Conservation (phyloP, 2,329 filamentous ascomycete genomes). For the Penicillium psychrosexuale region DNA sequence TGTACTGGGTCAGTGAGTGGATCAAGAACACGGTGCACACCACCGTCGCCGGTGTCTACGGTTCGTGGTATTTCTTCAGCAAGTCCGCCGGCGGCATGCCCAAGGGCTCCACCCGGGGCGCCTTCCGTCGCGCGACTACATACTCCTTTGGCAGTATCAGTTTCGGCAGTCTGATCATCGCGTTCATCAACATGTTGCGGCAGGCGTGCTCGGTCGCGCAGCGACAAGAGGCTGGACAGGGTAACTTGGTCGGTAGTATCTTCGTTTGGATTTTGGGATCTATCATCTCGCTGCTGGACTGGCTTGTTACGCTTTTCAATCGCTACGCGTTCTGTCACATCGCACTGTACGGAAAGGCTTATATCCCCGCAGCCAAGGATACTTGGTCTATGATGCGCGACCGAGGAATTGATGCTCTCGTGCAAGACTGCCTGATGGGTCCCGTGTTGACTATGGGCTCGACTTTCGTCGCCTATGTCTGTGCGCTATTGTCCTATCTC, state of each 20-base stretch:
- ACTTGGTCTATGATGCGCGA: conserved; percentile 91
- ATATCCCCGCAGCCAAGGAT: conserved; percentile 80
- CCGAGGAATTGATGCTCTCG: conserved; percentile 82
- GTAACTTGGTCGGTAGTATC: conserved; percentile 65
- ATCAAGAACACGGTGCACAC: conserved; percentile 91
- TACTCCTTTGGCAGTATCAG: conserved; percentile 92
- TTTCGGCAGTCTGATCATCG: conserved; percentile 79
- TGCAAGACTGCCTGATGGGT: conserved; percentile 82
- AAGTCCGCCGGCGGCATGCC: conserved; percentile 64
- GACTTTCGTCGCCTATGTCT: conserved; percentile 79
- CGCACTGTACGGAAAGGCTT: conserved; percentile 85
- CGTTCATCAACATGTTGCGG: conserved; percentile 79
- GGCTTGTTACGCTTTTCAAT: conserved; percentile 86
- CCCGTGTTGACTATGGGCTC: conserved; percentile 72
- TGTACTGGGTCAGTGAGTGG: conserved; percentile 92
- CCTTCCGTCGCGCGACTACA: conserved; percentile 75
- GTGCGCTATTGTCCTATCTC: conserved; percentile 77
- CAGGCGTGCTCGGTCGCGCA: conserved; percentile 78
- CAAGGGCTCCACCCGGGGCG: conserved; percentile 75
- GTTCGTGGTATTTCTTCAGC: conserved; percentile 84
- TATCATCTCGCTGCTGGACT: conserved; percentile 73
- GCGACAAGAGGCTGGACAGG: conserved; percentile 60
- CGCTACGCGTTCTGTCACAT: conserved; percentile 92
- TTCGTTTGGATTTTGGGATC: conserved; percentile 74
- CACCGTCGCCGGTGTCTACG: conserved; percentile 83